Base-by-base conservation (phyloP, 306 rosid genomes). In the Canavalia ensiformis region DNA sequence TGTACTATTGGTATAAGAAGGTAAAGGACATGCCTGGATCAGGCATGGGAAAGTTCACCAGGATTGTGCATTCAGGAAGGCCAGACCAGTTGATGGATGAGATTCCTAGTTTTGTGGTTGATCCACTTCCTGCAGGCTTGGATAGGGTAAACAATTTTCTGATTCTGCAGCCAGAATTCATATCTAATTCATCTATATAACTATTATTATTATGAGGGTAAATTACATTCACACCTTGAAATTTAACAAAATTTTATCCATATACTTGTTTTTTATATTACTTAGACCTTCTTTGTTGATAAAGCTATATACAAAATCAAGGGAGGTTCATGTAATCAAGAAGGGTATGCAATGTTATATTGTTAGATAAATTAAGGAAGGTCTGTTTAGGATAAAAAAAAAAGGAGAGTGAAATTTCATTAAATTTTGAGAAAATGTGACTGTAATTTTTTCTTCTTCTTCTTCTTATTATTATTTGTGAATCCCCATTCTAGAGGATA, bases 1-100 rank as follows among this genome's bases (percentile, higher is more conserved):
- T 90, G 97, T 92, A 90, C 76, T 90, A 90, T 55, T 92, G 91
- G 97, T 92, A 92, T 72, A 84, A 88, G 72, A 90, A 86, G 85
- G 76, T 88, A 59, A 90, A 87, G 85, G 92, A 86, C 33, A 52
- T 86, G 88, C 92, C 92, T 60, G 91, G 92, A 74, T 91, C 97
- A 60, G 89, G 79, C 51, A 90, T 92, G 92, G 97, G 97, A 77
- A 86, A 76, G 50, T 90, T 92, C 79, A 92, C 97, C 29, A 82
- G 97, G n/a, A 76, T 92, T 49, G 75, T 92, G 88, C 94, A 92
- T 87, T 88, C 94, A 0, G 92, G 94, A 54, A 64, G 12, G 47
- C 78, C 90, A 1, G 97, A 92, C 75, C 87, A 75, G 55, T 86
- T 92, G 80, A 88, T 88, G 90, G 84, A 84, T 42, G 94, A 92